Conservation (phyloP, 371 early-diverging fungal species). For the Basidiobolus meristosporus region DNA sequence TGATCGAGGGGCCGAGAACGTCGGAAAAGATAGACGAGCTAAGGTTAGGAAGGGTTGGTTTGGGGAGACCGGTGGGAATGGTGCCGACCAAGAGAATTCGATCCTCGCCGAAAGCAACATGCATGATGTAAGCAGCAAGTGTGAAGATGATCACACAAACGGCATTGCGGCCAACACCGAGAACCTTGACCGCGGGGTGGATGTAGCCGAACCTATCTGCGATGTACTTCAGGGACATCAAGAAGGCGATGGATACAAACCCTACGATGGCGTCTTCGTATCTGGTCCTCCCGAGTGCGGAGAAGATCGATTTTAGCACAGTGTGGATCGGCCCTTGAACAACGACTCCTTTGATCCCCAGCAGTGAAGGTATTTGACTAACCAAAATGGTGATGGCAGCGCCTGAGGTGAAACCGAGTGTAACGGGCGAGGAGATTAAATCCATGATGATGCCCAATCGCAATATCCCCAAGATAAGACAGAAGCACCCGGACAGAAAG, state of each 20-base stretch:
- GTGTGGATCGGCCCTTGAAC: too few species aligned
- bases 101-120: constrained; percentile 11
- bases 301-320: too few species aligned
- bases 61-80: constrained; percentile 51
- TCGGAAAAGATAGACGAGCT: constrained; percentile 47
- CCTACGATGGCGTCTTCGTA: too few species aligned
- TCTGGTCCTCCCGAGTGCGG: too few species aligned
- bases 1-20: too few species aligned
- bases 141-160: too few species aligned
- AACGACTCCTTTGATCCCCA: constrained; percentile 41
- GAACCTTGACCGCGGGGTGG: too few species aligned
- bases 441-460: constrained; percentile 69
- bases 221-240: too few species aligned
- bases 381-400: constrained; percentile 50
- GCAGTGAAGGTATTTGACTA: constrained; percentile 43
- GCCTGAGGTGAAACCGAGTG: constrained; percentile 51
- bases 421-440: constrained; percentile 54
- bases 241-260: too few species aligned
- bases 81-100: constrained; percentile 28
- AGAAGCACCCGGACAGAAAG: constrained; percentile 23
- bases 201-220: too few species aligned
- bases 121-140: neutral
- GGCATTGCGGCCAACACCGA: too few species aligned
- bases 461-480: constrained; percentile 44
- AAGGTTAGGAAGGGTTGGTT: constrained; percentile 27